These are phyloP conservation scores for Penicillium ochrochloron DNA, from an alignment of 495 filamentous ascomycete species.

Conservation along the genomic window DNA sequence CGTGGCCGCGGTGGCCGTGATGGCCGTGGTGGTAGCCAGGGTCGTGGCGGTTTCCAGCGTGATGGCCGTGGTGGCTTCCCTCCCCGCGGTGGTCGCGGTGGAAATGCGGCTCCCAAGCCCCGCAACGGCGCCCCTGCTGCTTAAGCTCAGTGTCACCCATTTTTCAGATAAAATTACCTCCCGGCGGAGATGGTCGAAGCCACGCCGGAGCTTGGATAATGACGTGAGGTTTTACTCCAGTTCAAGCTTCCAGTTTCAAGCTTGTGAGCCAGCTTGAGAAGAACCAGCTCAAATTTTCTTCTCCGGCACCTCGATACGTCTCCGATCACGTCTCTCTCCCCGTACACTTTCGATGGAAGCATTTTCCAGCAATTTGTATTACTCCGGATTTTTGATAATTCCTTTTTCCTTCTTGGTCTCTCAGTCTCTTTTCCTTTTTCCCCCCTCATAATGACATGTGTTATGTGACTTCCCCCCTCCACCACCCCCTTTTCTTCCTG, in stretches of 20 bases:
- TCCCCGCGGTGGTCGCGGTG: slow-evolving; percentile 9
- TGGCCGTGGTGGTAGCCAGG: slow-evolving; percentile 66
- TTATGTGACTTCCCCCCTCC: slow-evolving; percentile 45
- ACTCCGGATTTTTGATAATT: slow-evolving; percentile 45
- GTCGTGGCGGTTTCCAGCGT: slow-evolving; percentile 69
- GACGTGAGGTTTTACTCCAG: background rate
- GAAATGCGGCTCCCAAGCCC: slow-evolving; percentile 49
- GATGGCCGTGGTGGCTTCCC: slow-evolving; percentile 55
- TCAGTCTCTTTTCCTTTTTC: slow-evolving; percentile 14
- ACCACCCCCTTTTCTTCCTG: slow-evolving; percentile 25
- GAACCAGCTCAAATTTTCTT: background rate
- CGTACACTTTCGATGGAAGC: slow-evolving; percentile 15
- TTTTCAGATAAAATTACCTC: background rate
- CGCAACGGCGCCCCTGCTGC: slow-evolving; percentile 56
- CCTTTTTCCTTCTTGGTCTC: slow-evolving; percentile 8
- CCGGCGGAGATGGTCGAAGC: background rate
- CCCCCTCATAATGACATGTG: slow-evolving; percentile 51
- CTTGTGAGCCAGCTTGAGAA: background rate
- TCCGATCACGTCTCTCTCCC: background rate
- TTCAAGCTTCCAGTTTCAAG: background rate
- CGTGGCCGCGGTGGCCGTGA: slow-evolving; percentile 70
- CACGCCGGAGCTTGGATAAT: background rate
- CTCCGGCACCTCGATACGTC: background rate
- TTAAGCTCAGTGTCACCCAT: slow-evolving; percentile 32
- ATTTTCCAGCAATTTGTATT: slow-evolving; percentile 47